Conservation (phyloP, 139 green algal species). For the Chloropicon primus region DNA sequence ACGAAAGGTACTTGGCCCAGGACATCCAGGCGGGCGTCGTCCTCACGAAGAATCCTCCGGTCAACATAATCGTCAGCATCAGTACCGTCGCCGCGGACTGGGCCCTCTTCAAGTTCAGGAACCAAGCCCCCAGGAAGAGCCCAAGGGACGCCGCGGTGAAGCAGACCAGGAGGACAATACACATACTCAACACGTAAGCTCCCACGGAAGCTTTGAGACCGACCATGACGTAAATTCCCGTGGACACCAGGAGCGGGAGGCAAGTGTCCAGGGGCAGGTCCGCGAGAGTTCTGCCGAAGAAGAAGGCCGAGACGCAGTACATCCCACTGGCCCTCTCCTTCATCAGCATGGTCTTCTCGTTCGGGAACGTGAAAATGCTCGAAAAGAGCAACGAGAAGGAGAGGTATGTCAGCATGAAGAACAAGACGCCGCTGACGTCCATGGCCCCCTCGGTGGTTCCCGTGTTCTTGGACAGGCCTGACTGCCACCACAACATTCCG, state of each 20-base stretch:
- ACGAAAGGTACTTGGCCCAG: constrained; percentile 24
- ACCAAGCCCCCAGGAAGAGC: not conserved
- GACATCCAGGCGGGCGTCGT: constrained; percentile 40
- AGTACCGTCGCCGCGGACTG: constrained; percentile 2
- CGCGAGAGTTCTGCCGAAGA: constrained; percentile 21
- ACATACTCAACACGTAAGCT: constrained; percentile 2
- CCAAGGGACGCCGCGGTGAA: not conserved
- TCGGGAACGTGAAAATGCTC: not conserved
- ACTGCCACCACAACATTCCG: not conserved
- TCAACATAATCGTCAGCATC: constrained; percentile 26
- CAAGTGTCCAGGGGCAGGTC: not conserved
- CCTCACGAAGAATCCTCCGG: constrained; percentile 47
- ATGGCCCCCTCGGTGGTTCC: not conserved
- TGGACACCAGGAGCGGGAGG: not conserved
- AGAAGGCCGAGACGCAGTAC: constrained; percentile 28
- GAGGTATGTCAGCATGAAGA: not conserved
- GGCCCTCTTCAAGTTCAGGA: constrained; percentile 4
- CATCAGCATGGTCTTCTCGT: constrained; percentile 24
- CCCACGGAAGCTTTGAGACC: not conserved
- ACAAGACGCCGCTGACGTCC: not conserved
- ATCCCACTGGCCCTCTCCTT: constrained; percentile 37
- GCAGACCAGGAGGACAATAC: not conserved
- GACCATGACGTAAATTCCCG: constrained; percentile 17
- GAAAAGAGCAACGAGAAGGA: not conserved
- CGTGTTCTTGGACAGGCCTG: not conserved